Conservation (phyloP, 208 protist species). For the Entamoeba histolytica region DNA sequence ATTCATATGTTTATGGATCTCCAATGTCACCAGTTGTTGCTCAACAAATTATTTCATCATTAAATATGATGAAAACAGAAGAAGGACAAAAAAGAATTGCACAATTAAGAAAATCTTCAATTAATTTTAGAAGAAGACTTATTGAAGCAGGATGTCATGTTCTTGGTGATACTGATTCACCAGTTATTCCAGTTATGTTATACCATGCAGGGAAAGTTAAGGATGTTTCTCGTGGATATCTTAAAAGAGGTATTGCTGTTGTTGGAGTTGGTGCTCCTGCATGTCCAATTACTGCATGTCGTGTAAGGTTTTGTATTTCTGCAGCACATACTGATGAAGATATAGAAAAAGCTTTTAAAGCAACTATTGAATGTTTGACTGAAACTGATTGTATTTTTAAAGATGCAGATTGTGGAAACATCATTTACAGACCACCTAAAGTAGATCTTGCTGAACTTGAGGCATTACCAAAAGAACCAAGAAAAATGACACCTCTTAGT, state of each 20-base stretch:
- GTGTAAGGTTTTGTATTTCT: constrained; percentile 59
- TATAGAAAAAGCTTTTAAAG: neutral
- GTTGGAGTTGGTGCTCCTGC: constrained; percentile 86
- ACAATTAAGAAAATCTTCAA: constrained; percentile 8
- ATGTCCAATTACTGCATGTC: constrained; percentile 58
- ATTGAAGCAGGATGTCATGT: constrained; percentile 42
- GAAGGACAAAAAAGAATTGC: neutral
- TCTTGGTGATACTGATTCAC: constrained; percentile 56
- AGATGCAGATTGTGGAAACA: neutral
- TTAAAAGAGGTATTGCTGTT: constrained; percentile 62
- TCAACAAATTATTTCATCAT: constrained; percentile 57
- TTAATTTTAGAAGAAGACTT: constrained; percentile 16
- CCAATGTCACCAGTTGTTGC: constrained; percentile 56
- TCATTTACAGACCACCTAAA: neutral
- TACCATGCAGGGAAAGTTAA: constrained; percentile 67
- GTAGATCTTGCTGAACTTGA: neutral
- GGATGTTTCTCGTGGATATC: constrained; percentile 53
- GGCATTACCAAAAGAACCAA: neutral
- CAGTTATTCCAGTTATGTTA: constrained; percentile 75
- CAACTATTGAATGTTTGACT: neutral
- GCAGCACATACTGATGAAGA: constrained; percentile 57
- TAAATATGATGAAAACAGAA: constrained; percentile 24
- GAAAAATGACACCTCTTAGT: neutral
- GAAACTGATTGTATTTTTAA: neutral
- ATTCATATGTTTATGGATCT: constrained; percentile 46